Conservation (phyloP, 225 moss, liverwort and hornwort genomes). For the Pleurozium schreberi region DNA sequence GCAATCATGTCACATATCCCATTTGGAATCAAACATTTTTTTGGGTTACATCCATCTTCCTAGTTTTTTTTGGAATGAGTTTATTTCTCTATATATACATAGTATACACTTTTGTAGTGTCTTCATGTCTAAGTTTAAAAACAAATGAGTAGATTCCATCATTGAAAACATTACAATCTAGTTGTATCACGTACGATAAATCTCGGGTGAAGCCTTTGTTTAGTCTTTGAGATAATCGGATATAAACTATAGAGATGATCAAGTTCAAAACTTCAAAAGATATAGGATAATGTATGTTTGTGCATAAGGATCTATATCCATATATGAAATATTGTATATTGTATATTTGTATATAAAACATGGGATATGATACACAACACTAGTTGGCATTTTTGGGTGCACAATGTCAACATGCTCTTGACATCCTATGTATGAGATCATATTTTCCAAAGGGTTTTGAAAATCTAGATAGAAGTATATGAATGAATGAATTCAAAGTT, state of each 20-base stretch:
- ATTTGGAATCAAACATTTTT: not conserved
- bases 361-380: rapidly evolving
- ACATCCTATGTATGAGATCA: rapidly evolving
- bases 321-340: not conserved
- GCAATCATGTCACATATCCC: not conserved
- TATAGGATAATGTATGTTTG: not conserved
- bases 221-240: not conserved
- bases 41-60: rapidly evolving
- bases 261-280: not conserved
- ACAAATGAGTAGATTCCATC: not conserved
- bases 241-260: not conserved
- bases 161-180: not conserved
- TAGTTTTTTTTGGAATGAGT: rapidly evolving
- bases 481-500: not conserved
- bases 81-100: not conserved
- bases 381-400: not conserved
- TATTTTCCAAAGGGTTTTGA: not conserved
- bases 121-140: not conserved
- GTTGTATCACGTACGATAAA: rapidly evolving
- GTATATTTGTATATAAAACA: not conserved
- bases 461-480: not conserved
- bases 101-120: not conserved
- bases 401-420: not conserved
- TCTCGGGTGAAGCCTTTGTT: not conserved
- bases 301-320: not conserved